Conservation (phyloP, 1,139 yeast species). For the Pichia sp. region DNA sequence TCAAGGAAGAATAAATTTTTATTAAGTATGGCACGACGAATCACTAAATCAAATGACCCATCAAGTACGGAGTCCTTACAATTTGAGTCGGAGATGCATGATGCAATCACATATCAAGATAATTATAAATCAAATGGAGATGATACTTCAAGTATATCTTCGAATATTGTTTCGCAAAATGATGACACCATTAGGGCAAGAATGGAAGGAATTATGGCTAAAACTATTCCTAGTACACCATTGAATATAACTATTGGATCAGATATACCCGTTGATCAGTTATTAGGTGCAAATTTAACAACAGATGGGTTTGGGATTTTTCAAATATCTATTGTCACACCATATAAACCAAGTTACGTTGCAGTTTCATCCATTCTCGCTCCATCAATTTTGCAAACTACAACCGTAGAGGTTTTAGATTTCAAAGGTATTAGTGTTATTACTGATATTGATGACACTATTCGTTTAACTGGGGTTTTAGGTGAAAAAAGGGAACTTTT, state of each 20-base stretch:
- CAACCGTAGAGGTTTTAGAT: slow-evolving; percentile 40
- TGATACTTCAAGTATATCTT: too few species aligned
- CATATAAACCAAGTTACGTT: slow-evolving; percentile 51
- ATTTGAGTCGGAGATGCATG: slow-evolving; percentile 31
- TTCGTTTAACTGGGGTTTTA: slow-evolving; percentile 81
- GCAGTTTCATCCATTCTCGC: slow-evolving; percentile 37
- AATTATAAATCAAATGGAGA: slow-evolving; percentile 13
- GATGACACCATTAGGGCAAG: slow-evolving; percentile 48
- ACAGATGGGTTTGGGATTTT: slow-evolving; percentile 63
- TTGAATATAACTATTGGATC: slow-evolving; percentile 50
- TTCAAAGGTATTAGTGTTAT: slow-evolving; percentile 63
- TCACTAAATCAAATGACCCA: slow-evolving; percentile 40
- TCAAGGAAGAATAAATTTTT: slow-evolving; percentile 66
- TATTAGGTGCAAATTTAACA: slow-evolving; percentile 28
- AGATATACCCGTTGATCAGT: slow-evolving; percentile 27
- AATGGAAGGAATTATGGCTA: slow-evolving; percentile 53
- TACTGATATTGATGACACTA: slow-evolving; percentile 92
- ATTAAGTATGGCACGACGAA: slow-evolving; percentile 62
- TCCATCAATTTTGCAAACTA: slow-evolving; percentile 41
- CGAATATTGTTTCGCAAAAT: too few species aligned
- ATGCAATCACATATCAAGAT: slow-evolving; percentile 26
- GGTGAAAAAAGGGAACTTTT: slow-evolving; percentile 82
- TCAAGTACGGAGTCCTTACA: slow-evolving; percentile 29
- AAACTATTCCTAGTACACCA: slow-evolving; percentile 49
- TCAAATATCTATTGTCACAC: slow-evolving; percentile 40